phyloP scores from a whole-genome alignment of 2,329 filamentous ascomycete species.

The Xylaria sp. region DNA sequence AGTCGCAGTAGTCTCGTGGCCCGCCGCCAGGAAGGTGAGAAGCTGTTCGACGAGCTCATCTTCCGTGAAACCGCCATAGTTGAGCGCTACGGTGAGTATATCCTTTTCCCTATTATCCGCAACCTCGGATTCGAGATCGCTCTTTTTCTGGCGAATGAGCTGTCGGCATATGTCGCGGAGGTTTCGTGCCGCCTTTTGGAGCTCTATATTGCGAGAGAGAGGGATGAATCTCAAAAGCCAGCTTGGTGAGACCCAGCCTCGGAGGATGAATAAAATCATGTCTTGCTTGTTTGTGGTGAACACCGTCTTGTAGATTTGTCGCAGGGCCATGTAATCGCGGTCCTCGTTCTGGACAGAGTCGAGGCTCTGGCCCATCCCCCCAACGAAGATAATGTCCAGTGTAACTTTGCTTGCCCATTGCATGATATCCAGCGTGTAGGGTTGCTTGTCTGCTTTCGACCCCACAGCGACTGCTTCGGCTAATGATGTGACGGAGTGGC shows the following conservation, averaged over 20 bases:
- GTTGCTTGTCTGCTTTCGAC: constrained; percentile 15
- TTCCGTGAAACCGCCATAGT: constrained; percentile 38
- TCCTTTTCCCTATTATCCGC: constrained; percentile 36
- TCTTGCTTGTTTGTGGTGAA: constrained; percentile 27
- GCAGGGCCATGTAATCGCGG: constrained; percentile 27
- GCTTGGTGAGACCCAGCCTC: constrained; percentile 29
- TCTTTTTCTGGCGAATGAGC: constrained; percentile 37
- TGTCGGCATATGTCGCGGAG: constrained; percentile 36
- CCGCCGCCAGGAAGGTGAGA: constrained; percentile 36
- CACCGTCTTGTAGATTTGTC: constrained; percentile 31
- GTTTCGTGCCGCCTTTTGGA: constrained; percentile 22
- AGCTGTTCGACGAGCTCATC: constrained; percentile 40
- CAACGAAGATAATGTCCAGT: constrained; percentile 38
- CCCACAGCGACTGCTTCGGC: constrained; percentile 15
- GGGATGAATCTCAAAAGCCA: constrained; percentile 31
- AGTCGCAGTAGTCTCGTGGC: constrained; percentile 38
- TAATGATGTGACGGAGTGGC: constrained; percentile 26
- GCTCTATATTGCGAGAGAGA: constrained; percentile 29
- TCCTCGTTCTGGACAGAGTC: constrained; percentile 37
- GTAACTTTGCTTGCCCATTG: constrained; percentile 37
- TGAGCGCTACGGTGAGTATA: constrained; percentile 38
- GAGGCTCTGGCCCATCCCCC: constrained; percentile 32
- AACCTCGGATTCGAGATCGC: constrained; percentile 34
- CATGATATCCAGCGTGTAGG: constrained; percentile 27
- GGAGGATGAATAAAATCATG: constrained; percentile 31